Evolutionary conservation across 1,284 basidiomycete species (phyloP).

Genomic region (Ustilago cynodontis): DNA sequence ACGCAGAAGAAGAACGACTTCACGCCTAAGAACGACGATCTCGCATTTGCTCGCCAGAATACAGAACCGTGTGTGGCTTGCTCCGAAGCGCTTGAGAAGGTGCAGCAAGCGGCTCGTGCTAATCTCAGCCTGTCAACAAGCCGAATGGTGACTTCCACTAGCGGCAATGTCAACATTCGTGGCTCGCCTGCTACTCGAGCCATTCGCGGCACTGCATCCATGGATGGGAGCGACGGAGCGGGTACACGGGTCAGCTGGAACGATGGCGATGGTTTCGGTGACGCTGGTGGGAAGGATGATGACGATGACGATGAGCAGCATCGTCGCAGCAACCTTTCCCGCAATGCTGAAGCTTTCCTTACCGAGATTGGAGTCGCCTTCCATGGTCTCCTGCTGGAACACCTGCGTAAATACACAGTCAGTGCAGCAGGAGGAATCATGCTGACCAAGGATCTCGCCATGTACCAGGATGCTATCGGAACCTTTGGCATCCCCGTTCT

Average conservation of each 20-base stretch:
- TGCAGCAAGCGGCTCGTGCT: constrained; percentile 80
- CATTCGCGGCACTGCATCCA: constrained; percentile 11
- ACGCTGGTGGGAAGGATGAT: constrained; percentile 17
- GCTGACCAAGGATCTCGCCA: constrained; percentile 97
- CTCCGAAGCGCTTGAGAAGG: constrained; percentile 85
- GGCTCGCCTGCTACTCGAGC: constrained; percentile 24
- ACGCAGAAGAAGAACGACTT: constrained; percentile 98
- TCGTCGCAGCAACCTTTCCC: constrained; percentile 28
- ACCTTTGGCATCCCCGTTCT: constrained; percentile 85
- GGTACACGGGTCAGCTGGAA: constrained; percentile 28
- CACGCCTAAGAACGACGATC: constrained; percentile 85
- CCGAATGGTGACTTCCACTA: constrained; percentile 27
- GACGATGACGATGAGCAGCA: constrained; percentile 37
- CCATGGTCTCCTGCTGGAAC: constrained; percentile 92
- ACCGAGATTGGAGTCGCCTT: constrained; percentile 94
- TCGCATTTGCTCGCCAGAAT: constrained; percentile 92
- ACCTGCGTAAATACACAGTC: constrained; percentile 94
- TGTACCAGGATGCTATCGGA: constrained; percentile 91
- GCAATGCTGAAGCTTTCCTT: constrained; percentile 90
- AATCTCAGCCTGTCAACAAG: constrained; percentile 72
- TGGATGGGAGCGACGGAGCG: constrained; percentile 19
- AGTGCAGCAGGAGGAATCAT: constrained; percentile 96
- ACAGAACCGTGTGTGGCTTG: constrained; percentile 94
- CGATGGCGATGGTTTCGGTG: constrained; percentile 5
- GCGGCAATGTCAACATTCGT: constrained; percentile 22